phyloP scores from a whole-genome alignment of 441 rosid genomes.

The Gossypium trilobum region DNA sequence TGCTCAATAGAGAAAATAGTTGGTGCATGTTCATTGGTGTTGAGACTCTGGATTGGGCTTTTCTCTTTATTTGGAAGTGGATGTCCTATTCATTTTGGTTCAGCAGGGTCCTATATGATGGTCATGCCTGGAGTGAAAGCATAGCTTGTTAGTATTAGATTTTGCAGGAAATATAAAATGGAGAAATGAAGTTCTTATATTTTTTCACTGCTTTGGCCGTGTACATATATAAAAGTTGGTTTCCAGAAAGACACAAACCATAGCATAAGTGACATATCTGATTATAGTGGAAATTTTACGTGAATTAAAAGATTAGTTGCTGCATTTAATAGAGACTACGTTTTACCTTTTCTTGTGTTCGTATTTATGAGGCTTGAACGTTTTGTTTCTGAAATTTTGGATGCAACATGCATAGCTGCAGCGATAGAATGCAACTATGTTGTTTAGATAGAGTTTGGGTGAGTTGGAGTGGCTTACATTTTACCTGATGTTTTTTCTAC shows the following conservation, averaged over 20 bases:
- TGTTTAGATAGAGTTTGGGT: not conserved
- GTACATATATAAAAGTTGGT: not conserved
- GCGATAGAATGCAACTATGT: not conserved
- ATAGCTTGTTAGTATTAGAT: not conserved
- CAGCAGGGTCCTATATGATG: not conserved
- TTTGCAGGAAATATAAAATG: not conserved
- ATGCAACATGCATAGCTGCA: not conserved
- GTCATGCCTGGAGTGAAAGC: not conserved
- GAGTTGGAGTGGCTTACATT: not conserved
- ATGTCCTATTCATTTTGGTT: not conserved
- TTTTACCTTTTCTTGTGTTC: not conserved
- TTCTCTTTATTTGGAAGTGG: not conserved
- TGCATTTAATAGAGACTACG: not conserved
- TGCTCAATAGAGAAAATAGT: not conserved
- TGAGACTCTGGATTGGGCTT: not conserved
- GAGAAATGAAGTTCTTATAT: not conserved
- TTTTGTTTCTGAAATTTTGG: not conserved
- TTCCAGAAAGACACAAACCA: not conserved
- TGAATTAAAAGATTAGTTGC: not conserved
- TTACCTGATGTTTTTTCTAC: slow-evolving; percentile 3
- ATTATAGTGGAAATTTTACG: not conserved
- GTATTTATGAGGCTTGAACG: not conserved
- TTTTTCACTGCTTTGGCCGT: not conserved
- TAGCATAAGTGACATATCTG: not conserved
- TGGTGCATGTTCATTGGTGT: not conserved